These are phyloP conservation scores for Physcomitrium patens DNA, from an alignment of 225 moss, liverwort and hornwort species.

Conservation along the genomic window DNA sequence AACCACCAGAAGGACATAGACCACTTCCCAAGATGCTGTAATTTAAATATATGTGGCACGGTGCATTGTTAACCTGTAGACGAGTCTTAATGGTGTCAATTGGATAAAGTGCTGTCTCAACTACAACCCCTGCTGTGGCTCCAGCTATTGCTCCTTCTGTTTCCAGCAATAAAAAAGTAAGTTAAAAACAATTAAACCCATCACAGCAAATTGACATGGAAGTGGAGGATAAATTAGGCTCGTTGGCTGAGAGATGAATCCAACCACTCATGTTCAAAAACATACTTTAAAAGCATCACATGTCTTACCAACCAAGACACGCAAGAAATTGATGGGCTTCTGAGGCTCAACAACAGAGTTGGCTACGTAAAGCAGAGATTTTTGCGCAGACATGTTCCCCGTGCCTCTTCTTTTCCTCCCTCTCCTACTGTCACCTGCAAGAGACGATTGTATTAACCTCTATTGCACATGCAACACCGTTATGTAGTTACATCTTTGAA, in stretches of 20 bases:
- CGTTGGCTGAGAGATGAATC: too few species aligned
- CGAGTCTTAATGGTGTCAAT: slow-evolving; percentile 99
- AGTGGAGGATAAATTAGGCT: not conserved
- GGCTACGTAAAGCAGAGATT: slow-evolving; percentile 47
- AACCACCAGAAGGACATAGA: slow-evolving; percentile 4
- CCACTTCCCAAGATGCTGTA: not conserved
- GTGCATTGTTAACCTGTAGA: slow-evolving; percentile 69
- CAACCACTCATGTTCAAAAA: not conserved
- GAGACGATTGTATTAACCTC: not conserved
- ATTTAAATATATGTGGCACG: slow-evolving; percentile 22
- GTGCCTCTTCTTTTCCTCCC: slow-evolving; percentile 44
- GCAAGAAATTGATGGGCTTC: slow-evolving; percentile 55
- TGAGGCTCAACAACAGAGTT: slow-evolving; percentile 50
- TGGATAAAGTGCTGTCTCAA: slow-evolving; percentile 92
- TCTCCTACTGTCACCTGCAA: slow-evolving; percentile 41
- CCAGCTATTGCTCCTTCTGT: slow-evolving; percentile 96
- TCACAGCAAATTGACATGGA: slow-evolving; percentile 4
- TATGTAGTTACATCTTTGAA: too few species aligned
- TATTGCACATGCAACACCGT: not conserved
- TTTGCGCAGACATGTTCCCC: slow-evolving; percentile 33
- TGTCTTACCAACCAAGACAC: slow-evolving; percentile 56
- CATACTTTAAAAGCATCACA: not conserved
- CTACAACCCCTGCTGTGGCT: slow-evolving; percentile 91
- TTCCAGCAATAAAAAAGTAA: slow-evolving; percentile 21
- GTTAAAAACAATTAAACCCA: slow-evolving; percentile 6